Percentiles rank a stretch among this genome's conserved stretches.
Evolutionary conservation across 306 rosid species (phyloP).

Genomic region (Luffa acutangula): DNA sequence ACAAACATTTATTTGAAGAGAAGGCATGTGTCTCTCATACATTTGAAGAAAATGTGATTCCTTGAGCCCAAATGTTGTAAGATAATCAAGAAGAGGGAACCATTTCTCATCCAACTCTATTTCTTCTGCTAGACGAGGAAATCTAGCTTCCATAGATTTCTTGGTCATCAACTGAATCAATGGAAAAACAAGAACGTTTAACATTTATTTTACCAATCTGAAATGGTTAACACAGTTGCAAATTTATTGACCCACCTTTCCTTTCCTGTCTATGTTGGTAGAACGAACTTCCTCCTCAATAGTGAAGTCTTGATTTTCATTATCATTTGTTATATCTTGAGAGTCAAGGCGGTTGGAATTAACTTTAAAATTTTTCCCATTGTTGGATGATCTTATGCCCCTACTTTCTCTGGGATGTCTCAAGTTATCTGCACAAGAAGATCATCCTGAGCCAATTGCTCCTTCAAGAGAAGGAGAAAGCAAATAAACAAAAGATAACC

Average conservation of each 20-base stretch:
- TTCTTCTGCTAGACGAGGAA: constrained; percentile 61
- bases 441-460: constrained; percentile 7
- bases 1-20: constrained; percentile 71
- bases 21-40: constrained; percentile 83
- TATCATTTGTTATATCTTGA: constrained; percentile 4
- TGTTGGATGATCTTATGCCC: constrained; percentile 23
- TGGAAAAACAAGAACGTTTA: constrained; percentile 5
- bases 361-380: constrained; percentile 20
- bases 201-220: not conserved
- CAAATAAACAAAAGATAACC: constrained; percentile 15
- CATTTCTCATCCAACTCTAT: constrained; percentile 62
- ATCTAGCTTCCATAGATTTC: constrained; percentile 39
- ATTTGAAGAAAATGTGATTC: constrained; percentile 92
- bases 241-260: constrained; percentile 40
- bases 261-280: constrained; percentile 19
- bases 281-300: constrained; percentile 25
- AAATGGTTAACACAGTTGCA: constrained; percentile 11
- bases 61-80: constrained; percentile 74
- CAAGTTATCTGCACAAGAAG: constrained; percentile 26
- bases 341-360: constrained; percentile 8
- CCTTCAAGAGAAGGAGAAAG: not conserved
- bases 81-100: constrained; percentile 89
- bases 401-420: constrained; percentile 20
- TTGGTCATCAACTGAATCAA: constrained; percentile 35
- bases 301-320: constrained; percentile 1